These are phyloP conservation scores for Curvularia hawaiiensis DNA, from an alignment of 2,329 filamentous ascomycete species.

Conservation along the genomic window DNA sequence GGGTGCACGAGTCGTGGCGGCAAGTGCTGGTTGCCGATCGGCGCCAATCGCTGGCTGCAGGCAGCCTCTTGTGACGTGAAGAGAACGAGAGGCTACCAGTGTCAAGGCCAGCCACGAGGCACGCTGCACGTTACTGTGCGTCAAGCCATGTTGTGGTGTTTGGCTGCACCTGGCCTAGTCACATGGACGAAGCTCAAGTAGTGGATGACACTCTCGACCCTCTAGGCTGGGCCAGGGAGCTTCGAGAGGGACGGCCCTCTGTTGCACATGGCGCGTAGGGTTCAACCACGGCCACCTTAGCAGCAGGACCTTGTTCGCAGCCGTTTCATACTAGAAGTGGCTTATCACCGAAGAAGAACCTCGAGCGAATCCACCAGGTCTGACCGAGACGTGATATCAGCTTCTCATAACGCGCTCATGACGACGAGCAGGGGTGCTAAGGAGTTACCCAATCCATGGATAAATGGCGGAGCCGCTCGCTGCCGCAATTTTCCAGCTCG, in stretches of 20 bases:
- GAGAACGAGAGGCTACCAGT: not conserved
- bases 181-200: not conserved
- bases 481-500: slow-evolving; percentile 8
- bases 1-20: not conserved
- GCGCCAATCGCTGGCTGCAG: not conserved
- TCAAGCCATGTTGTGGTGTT: slow-evolving; percentile 1
- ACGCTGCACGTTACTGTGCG: slow-evolving; percentile 7
- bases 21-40: slow-evolving; percentile 6
- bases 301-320: not conserved
- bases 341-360: slow-evolving; percentile 2
- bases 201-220: not conserved
- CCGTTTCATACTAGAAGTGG: not conserved
- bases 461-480: slow-evolving; percentile 15
- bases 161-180: not conserved
- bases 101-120: slow-evolving; percentile 12
- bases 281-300: not conserved
- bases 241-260: slow-evolving; percentile 4
- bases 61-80: not conserved
- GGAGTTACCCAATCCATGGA: slow-evolving; percentile 4
- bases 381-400: slow-evolving; percentile 3
- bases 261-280: slow-evolving; percentile 3
- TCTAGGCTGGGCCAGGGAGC: slow-evolving; percentile 3
- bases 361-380: not conserved
- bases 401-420: not conserved
- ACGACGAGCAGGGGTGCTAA: not conserved